Conservation (phyloP, 2,329 filamentous ascomycete species). For the Harringtonia lauricola region DNA sequence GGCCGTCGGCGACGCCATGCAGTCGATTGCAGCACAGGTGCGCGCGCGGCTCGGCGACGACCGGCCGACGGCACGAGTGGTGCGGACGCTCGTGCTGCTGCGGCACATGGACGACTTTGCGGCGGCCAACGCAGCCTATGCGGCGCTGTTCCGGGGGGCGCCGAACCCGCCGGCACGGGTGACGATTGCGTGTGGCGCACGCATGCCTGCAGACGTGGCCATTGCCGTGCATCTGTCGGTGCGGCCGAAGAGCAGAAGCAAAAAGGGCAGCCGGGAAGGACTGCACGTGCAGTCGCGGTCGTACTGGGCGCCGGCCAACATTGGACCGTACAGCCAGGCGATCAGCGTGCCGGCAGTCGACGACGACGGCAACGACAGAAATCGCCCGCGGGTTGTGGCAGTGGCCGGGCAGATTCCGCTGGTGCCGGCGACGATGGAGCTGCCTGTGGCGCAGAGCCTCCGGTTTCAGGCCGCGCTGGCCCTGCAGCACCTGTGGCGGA, state of each 20-base stretch:
- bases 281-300: conserved; percentile 88
- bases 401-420: conserved; percentile 90
- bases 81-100: conserved; percentile 56
- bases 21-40: conserved; percentile 35
- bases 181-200: conserved; percentile 65
- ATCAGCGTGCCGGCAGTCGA: conserved; percentile 36
- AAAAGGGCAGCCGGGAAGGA: conserved; percentile 47
- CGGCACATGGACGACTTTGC: conserved; percentile 72
- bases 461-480: conserved; percentile 55
- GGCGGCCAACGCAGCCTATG: conserved; percentile 64
- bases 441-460: conserved; percentile 24
- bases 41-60: conserved; percentile 17
- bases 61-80: conserved; percentile 30
- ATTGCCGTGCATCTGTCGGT: conserved; percentile 39
- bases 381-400: conserved; percentile 34
- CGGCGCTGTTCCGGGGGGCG: conserved; percentile 51
- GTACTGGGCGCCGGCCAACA: conserved; percentile 97
- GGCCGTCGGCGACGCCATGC: conserved; percentile 35
- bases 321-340: conserved; percentile 92
- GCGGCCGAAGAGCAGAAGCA: too few species aligned
- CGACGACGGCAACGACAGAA: not conserved
- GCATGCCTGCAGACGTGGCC: conserved; percentile 47
- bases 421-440: conserved; percentile 64
- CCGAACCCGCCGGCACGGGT: conserved; percentile 80
- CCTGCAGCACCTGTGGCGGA: conserved; percentile 81